Evolutionary conservation across 164 flowering plant genomes (phyloP), one percentile per base, ranked within the genome.

Genomic region (Magnolia changhungtana): DNA sequence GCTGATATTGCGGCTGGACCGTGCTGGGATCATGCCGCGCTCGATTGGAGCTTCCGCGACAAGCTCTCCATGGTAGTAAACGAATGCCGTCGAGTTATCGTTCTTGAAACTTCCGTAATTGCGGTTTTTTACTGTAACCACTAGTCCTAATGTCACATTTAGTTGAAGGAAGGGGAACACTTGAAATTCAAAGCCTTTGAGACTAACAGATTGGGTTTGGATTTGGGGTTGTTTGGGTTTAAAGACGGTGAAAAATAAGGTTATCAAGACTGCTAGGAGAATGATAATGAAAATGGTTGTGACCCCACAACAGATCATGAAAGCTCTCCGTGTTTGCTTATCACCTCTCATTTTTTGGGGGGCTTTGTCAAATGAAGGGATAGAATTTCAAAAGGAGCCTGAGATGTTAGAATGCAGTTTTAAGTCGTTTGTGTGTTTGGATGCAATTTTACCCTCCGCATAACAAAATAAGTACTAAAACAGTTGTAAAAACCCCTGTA

Each of bases 21-120:
- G 81, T 0, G 88, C 79, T 0, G 82, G 82, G 19, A 87, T 79
- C 2, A 14, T 69, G 67, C 78, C 87, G 0, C 58, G 71, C 16
- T 11, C 63, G 1, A 87, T 77, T 6, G 77, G 79, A 16, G 86
- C 85, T 66, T 85, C 85, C 3, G 82, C 90, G 0, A 84, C 84
- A 4, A 74, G 7, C 0, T 50, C 59, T 3, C 84, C 89, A 1
- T 61, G 80, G 71, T 89, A 87, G 64, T 24, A 63, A 21, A 85
- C 49, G 49, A 76, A 69, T 61, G 86, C 72, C 1, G 79, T 81
- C 3, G 81, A 65, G 20, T 78, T 24, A 20, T 78, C 4, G 70
- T 81, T 84, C 55, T 76, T 78, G 80, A 86, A 87, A 50, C 86
- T 72, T 55, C 85, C 89, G 49, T 84, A 87, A 64, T 87, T 89